Percentiles rank a stretch among this genome's conserved stretches.
Evolutionary conservation across 805 yeast genomes (phyloP).

Genomic region (Yarrowia sp.): DNA sequence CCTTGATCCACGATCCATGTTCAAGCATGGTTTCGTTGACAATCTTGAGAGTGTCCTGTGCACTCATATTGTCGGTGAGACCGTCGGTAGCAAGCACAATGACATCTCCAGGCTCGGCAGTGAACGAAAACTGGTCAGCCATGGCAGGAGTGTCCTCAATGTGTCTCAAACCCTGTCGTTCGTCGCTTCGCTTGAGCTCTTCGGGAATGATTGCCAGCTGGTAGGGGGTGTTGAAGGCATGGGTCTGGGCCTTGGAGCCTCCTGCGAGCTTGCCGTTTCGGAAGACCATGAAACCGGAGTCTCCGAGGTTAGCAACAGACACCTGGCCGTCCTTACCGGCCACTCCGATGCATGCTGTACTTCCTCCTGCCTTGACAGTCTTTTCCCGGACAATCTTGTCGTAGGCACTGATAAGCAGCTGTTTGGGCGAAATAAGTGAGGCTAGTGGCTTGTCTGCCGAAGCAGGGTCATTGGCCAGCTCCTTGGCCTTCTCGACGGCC

Average conservation of each 20-base stretch:
- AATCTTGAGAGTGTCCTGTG: conserved; percentile 73
- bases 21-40: conserved; percentile 61
- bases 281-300: conserved; percentile 91
- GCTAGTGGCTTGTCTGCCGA: conserved; percentile 19
- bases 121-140: conserved; percentile 71
- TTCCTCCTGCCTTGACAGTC: conserved; percentile 85
- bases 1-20: conserved; percentile 49
- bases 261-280: conserved; percentile 66
- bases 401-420: conserved; percentile 65
- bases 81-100: conserved; percentile 93
- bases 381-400: conserved; percentile 59
- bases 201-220: conserved; percentile 87
- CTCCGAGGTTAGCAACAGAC: conserved; percentile 83
- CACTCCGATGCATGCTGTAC: conserved; percentile 88
- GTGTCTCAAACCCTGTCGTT: conserved; percentile 54
- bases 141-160: conserved; percentile 73
- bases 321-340: conserved; percentile 59
- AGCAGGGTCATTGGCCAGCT: conserved; percentile 17
- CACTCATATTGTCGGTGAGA: conserved; percentile 80
- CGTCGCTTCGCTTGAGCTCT: conserved; percentile 57
- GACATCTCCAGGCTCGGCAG: conserved; percentile 73
- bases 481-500: conserved; percentile 47
- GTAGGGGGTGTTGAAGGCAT: conserved; percentile 89
- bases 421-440: conserved; percentile 52
- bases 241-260: conserved; percentile 79